These are phyloP conservation scores for Coniochaeta sp. DNA, from an alignment of 2,329 filamentous ascomycete genomes.

Conservation along the genomic window DNA sequence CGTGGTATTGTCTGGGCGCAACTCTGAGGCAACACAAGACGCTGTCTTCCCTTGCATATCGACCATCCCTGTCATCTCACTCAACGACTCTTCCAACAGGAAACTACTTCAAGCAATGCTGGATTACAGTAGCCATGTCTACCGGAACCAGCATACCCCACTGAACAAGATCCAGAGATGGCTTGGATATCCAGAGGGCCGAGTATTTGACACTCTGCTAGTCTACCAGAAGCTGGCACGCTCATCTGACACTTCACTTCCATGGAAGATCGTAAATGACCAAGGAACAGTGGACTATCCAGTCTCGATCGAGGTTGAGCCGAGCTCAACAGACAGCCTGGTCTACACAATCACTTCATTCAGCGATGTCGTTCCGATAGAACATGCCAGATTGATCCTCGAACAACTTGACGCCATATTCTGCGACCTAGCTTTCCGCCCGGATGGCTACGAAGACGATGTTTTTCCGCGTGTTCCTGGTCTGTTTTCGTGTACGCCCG, in stretches of 20 bases:
- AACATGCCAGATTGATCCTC: conserved; percentile 62
- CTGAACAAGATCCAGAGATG: conserved; percentile 66
- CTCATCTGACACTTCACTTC: conserved; percentile 12
- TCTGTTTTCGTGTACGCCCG: conserved; percentile 59
- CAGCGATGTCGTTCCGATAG: conserved; percentile 53
- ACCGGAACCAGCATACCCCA: conserved; percentile 65
- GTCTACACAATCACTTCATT: conserved; percentile 60
- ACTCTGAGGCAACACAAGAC: conserved; percentile 47
- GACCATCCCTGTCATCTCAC: conserved; percentile 67
- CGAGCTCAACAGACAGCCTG: conserved; percentile 37
- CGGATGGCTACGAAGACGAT: conserved; percentile 31
- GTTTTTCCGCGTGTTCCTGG: conserved; percentile 22
- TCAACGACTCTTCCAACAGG: conserved; percentile 43
- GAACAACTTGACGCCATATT: conserved; percentile 65
- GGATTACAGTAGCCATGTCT: conserved; percentile 53
- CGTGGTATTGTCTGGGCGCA: conserved; percentile 70
- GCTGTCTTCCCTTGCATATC: conserved; percentile 73
- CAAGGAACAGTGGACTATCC: conserved; percentile 68
- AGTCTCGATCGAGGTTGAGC: conserved; percentile 73
- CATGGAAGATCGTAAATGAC: conserved; percentile 60
- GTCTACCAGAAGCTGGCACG: conserved; percentile 63
- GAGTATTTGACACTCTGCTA: conserved; percentile 78
- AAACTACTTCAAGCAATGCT: conserved; percentile 58
- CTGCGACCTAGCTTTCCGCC: conserved; percentile 45
- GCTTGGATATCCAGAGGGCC: conserved; percentile 55